Conservation (phyloP, 2,329 filamentous ascomycete species). For the Colletotrichum trifolii region DNA sequence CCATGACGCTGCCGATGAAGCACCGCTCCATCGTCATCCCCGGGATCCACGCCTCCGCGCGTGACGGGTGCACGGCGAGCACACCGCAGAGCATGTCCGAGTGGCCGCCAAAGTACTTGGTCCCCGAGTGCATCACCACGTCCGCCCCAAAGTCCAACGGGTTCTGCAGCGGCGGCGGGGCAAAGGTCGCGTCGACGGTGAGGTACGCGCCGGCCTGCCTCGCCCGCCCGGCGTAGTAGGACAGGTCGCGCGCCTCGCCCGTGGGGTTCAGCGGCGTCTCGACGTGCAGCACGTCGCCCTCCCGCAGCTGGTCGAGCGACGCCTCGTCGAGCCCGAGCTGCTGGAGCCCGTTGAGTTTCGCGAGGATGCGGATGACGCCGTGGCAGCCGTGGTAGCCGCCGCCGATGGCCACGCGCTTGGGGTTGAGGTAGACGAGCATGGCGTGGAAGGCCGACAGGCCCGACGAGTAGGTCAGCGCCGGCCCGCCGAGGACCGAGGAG, state of each 20-base stretch:
- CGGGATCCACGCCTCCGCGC: conserved; percentile 65
- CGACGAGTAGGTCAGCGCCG: conserved; percentile 81
- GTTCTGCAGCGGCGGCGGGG: conserved; percentile 87
- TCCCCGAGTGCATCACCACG: conserved; percentile 90
- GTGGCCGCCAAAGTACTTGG: conserved; percentile 97
- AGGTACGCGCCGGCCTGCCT: conserved; percentile 78
- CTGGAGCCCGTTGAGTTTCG: conserved; percentile 79
- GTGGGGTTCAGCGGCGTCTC: conserved; percentile 95
- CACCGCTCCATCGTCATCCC: conserved; percentile 75
- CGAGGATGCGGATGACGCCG: conserved; percentile 79
- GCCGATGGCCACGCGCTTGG: conserved; percentile 83
- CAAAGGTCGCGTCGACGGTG: conserved; percentile 92
- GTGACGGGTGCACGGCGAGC: conserved; percentile 70
- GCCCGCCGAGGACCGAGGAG: conserved; percentile 75
- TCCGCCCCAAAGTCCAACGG: conserved; percentile 87
- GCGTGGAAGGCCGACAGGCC: conserved; percentile 92
- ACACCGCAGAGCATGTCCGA: conserved; percentile 93
- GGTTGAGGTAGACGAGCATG: conserved; percentile 84
- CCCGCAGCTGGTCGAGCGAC: conserved; percentile 68
- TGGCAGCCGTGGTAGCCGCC: conserved; percentile 95
- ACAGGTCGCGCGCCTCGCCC: conserved; percentile 81
- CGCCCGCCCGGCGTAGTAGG: conserved; percentile 77
- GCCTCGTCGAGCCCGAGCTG: conserved; percentile 69
- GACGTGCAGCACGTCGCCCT: conserved; percentile 88
- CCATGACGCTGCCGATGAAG: conserved; percentile 86